phyloP scores from a whole-genome alignment of 2,329 filamentous ascomycete genomes.

The Neoscytalidium dimidiatum region DNA sequence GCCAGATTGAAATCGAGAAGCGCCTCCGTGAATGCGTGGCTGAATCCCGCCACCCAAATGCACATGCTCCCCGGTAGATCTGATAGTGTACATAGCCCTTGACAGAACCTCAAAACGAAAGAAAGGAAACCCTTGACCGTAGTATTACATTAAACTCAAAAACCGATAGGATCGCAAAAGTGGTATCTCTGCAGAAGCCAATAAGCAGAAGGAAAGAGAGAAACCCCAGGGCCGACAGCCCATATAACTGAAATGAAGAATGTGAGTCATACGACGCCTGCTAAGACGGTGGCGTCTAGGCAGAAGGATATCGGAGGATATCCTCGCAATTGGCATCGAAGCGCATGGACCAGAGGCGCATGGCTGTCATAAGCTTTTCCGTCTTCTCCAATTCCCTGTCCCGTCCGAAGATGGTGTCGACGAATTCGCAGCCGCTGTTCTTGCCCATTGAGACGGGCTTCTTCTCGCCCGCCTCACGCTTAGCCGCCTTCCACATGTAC shows the following conservation, averaged over 20 bases:
- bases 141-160: constrained; percentile 2
- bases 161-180: constrained; percentile 10
- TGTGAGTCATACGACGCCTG: constrained; percentile 6
- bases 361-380: constrained; percentile 87
- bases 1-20: constrained; percentile 7
- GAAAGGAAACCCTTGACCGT: not conserved
- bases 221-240: not conserved
- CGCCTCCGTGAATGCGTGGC: constrained; percentile 12
- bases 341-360: constrained; percentile 86
- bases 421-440: constrained; percentile 91
- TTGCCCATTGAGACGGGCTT: constrained; percentile 65
- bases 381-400: constrained; percentile 88
- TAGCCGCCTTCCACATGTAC: constrained; percentile 71
- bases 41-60: constrained; percentile 12
- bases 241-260: not conserved
- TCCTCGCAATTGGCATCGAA: constrained; percentile 97
- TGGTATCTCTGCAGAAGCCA: constrained; percentile 18
- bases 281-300: constrained; percentile 14
- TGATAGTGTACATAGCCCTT: constrained; percentile 5
- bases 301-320: constrained; percentile 63
- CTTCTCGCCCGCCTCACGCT: constrained; percentile 18
- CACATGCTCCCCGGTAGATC: not conserved
- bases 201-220: not conserved
- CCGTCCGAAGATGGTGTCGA: constrained; percentile 90
- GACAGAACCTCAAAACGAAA: not conserved